Percentiles rank a stretch among this genome's conserved stretches.
phyloP scores from a whole-genome alignment of 306 rosid genomes.

The Dryas drummondii region DNA sequence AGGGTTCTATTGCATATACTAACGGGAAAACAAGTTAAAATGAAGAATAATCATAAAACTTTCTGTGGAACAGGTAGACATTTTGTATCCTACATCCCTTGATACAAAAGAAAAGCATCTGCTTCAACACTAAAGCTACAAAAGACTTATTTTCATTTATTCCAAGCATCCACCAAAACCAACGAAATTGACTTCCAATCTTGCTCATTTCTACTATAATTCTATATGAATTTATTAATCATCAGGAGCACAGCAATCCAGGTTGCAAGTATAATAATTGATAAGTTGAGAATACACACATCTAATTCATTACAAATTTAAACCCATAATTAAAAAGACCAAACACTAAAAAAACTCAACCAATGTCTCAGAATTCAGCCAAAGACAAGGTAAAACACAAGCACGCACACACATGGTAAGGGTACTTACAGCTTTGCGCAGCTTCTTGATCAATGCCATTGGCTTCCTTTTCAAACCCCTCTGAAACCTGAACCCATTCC shows the following conservation, averaged over 20 bases:
- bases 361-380: not conserved
- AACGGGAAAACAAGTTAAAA: not conserved
- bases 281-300: not conserved
- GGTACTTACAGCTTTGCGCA: constrained; percentile 73
- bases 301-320: not conserved
- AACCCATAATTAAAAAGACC: not conserved
- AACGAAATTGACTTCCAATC: not conserved
- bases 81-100: not conserved
- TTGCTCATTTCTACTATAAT: not conserved
- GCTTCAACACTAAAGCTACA: not conserved
- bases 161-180: too few species aligned
- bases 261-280: not conserved
- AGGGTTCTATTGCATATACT: not conserved
- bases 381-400: not conserved
- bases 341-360: not conserved
- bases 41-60: not conserved
- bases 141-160: not conserved
- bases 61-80: too few species aligned
- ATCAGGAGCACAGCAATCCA: not conserved
- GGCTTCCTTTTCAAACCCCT: constrained; percentile 94
- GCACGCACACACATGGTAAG: not conserved
- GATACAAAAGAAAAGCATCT: not conserved
- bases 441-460: constrained; percentile 87
- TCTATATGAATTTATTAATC: not conserved
- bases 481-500: constrained; percentile 52